phyloP scores from a whole-genome alignment of 768 basidiomycete species.

The Lactarius akahatsu region DNA sequence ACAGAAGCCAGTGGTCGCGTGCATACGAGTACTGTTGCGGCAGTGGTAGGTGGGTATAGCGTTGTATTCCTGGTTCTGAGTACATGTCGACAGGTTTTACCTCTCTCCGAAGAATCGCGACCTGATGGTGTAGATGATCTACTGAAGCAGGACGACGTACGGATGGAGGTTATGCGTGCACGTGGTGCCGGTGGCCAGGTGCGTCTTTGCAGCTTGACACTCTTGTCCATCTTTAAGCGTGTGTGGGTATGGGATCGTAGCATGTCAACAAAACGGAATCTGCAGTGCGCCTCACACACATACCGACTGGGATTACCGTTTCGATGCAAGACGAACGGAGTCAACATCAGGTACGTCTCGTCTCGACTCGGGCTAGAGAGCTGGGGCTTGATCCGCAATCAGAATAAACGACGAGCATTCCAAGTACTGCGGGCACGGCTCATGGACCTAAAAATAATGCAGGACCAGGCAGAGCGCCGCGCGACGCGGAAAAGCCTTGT shows the following conservation, averaged over 20 bases:
- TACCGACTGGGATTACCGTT: slow-evolving; percentile 90
- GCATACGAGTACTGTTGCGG: slow-evolving; percentile 89
- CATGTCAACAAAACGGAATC: slow-evolving; percentile 99
- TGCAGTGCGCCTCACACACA: slow-evolving; percentile 89
- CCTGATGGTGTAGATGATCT: slow-evolving; percentile 55
- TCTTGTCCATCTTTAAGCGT: background rate
- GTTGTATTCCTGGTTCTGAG: background rate
- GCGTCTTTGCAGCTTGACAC: slow-evolving; percentile 22
- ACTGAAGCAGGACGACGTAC: slow-evolving; percentile 81
- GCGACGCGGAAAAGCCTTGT: slow-evolving; percentile 72
- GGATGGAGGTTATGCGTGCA: slow-evolving; percentile 91
- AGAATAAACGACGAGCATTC: slow-evolving; percentile 95
- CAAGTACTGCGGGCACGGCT: slow-evolving; percentile 84
- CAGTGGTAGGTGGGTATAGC: slow-evolving; percentile 57
- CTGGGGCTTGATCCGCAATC: background rate
- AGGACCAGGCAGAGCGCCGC: slow-evolving; percentile 69
- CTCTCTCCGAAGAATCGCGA: slow-evolving; percentile 63
- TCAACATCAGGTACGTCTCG: slow-evolving; percentile 78
- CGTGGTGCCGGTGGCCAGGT: slow-evolving; percentile 98
- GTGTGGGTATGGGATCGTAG: slow-evolving; percentile 39
- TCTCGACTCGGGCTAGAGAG: background rate
- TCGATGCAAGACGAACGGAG: slow-evolving; percentile 98
- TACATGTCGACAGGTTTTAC: slow-evolving; percentile 65
- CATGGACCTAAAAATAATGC: slow-evolving; percentile 72
- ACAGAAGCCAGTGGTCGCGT: slow-evolving; percentile 86